A percentile compares a stretch with the other conserved stretches of the same genome.
Conservation (phyloP, 306 rosid species). For the Fragaria iinumae region DNA sequence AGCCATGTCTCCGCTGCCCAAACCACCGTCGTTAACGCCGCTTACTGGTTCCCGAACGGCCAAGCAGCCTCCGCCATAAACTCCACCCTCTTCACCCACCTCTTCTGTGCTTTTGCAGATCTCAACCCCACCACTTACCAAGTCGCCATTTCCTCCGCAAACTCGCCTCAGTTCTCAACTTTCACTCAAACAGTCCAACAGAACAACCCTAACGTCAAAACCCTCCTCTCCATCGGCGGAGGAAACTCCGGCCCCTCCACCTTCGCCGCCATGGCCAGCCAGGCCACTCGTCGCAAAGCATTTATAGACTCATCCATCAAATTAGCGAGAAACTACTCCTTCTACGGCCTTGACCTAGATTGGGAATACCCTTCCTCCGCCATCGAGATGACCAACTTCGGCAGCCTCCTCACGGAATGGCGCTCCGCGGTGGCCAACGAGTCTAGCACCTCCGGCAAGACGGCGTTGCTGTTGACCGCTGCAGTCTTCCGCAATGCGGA, state of each 20-base stretch:
- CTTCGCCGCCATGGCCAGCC: conserved; percentile 46
- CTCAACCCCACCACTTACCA: not conserved
- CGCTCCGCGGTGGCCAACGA: conserved; percentile 26
- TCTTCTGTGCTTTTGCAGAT: conserved; percentile 58
- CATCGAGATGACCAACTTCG: conserved; percentile 37
- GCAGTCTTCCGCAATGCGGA: no score
- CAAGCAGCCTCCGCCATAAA: conserved; percentile 38
- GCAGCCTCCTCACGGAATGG: conserved; percentile 41
- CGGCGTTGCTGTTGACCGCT: no score
- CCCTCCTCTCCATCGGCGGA: conserved; percentile 50
- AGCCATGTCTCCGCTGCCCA: conserved; percentile 30
- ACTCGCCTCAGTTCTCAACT: conserved; percentile 26
- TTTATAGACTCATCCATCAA: conserved; percentile 41
- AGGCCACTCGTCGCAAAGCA: conserved; percentile 20
- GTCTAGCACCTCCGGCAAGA: no score
- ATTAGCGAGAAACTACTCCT: conserved; percentile 30
- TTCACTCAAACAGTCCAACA: conserved; percentile 42
- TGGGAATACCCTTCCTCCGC: conserved; percentile 37
- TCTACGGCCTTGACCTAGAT: conserved; percentile 47
- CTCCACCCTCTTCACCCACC: conserved; percentile 58
- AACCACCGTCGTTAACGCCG: conserved; percentile 28
- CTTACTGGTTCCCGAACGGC: conserved; percentile 42
- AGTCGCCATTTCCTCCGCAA: conserved; percentile 19
- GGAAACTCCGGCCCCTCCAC: conserved; percentile 16
- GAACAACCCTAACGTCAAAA: conserved; percentile 38